phyloP scores from a whole-genome alignment of 768 basidiomycete species.

The Omphalotus guepiniiformis region DNA sequence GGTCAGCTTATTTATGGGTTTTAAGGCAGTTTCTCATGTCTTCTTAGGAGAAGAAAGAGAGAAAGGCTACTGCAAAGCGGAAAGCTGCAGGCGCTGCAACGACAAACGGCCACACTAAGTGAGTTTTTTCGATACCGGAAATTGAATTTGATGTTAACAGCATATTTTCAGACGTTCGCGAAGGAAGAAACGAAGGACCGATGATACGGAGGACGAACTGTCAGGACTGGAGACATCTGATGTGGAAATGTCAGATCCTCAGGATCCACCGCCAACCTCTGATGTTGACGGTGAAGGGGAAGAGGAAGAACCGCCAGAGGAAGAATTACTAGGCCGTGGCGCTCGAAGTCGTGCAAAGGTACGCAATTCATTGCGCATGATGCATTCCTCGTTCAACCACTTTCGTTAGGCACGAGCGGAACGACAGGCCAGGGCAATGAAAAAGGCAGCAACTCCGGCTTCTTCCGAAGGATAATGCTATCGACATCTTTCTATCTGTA shows the following conservation, averaged over 20 bases:
- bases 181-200: conserved; percentile 28
- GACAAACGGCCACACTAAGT: conserved; percentile 50
- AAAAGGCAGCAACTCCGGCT: no score
- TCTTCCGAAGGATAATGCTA: no score
- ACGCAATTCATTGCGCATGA: no score
- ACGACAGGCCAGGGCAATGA: no score
- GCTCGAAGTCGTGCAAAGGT: conserved; percentile 39
- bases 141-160: neutral
- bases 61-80: conserved; percentile 50
- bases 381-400: no score
- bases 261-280: conserved; percentile 5
- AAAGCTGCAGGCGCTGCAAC: conserved; percentile 39
- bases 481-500: no score
- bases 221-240: conserved; percentile 20
- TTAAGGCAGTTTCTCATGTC: conserved; percentile 6
- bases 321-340: conserved; percentile 33
- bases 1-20: conserved; percentile 18
- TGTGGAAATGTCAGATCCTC: conserved; percentile 32
- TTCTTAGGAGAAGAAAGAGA: conserved; percentile 39
- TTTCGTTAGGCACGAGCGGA: no score
- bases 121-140: conserved; percentile 13
- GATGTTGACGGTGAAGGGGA: conserved; percentile 31
- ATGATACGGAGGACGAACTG: conserved; percentile 40
- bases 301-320: conserved; percentile 22
- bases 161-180: conserved; percentile 31